Evolutionary conservation across 1,139 yeast species (phyloP), one percentile per base, ranked within the genome.

Genomic region (Pichia sp.): DNA sequence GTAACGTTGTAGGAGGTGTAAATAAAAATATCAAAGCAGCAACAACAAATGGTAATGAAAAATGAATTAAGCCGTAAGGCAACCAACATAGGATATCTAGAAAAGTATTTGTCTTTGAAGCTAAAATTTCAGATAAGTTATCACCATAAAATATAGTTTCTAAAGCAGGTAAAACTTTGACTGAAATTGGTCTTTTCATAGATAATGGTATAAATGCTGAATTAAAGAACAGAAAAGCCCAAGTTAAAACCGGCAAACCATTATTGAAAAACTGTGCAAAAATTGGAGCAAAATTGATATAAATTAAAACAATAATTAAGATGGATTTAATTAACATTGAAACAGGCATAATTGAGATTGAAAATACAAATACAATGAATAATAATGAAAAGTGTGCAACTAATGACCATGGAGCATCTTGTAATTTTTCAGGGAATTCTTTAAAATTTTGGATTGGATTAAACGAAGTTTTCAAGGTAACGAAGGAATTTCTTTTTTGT

Each of bases 121-220:
- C 95, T 62, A 93, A 76, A 39, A 93, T 84, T 63, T 87, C 89
- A 51, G 95, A 84, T 63, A 95, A 76, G 68, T 93, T 89, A 64
- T 93, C 98, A 50, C 99, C 99, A 65, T 89, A 93, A 58, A 93
- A 74, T 55, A 93, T 87, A 38, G 97, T 90, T 68, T 93, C 99
- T 72, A 91, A 77, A 2, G 96, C 96, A 0, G 99, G 99, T 47
- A 93, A 76, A 28, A 89, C 87, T 60, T 93, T 85, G 48, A 93
- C 99, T 42, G 86, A 81, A 61, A 93, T 95, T 25, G 91, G 87
- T 4, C 98, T 96, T 65, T 95, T 83, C 81, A 87, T 82, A 9
- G 73, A 68, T 11, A 83, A 76, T 14, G 96, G 91, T 58, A 93
- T 86, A 63, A 81, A 85, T 27, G 88, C 80, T 49, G 93, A 84